Base-by-base conservation (phyloP, 768 basidiomycete genomes). In the Gloeostereum incarnatum region DNA sequence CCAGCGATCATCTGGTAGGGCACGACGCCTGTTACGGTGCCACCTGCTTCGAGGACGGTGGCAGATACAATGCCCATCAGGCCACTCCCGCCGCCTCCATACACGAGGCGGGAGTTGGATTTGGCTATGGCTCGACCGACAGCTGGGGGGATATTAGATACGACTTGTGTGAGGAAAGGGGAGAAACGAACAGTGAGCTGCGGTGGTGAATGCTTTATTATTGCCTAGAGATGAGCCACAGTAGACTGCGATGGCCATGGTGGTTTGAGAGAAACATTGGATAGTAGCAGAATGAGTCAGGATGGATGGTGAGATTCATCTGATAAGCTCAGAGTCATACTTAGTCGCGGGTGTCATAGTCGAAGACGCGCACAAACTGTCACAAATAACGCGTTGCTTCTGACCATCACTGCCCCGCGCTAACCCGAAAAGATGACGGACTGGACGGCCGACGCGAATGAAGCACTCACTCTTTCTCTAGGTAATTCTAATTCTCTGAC, bases 51-150 rank as follows among this genome's bases (percentile, higher is more conserved):
- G 6, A 85, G 61, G 1, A 72, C 81, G 1, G 82, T 61, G 9
- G 65, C 60, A 0, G 87, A 84, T 6, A 92, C 78, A 32, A 73
- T 56, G 44, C 92, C 92, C 92, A 96, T 96, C 45, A 94, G 68
- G 1, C 92, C 92, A 30, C 68, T 66, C 14, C 68, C 66, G 0
- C 90, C 92, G 5, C 92, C 92, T 2, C 92, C 92, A 53, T 96
- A 97, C 2, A 97, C 71, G 10, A 96, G 66, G 3, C 78, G 72
- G 2, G 80, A 65, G 0, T 69, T 62, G 11, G 69, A 59, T 6
- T 57, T 56, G 2, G 77, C 87, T 19, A 94, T 60, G 0, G 90
- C 86, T 31, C 62, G 57, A 26, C 87, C 92, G 9, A 96, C 50
- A 16, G 88, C 86, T 85, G 48, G 24, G 11, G 50, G n/a, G 40